Base-by-base conservation (phyloP, 306 rosid genomes). In the Psophocarpus tetragonolobus region DNA sequence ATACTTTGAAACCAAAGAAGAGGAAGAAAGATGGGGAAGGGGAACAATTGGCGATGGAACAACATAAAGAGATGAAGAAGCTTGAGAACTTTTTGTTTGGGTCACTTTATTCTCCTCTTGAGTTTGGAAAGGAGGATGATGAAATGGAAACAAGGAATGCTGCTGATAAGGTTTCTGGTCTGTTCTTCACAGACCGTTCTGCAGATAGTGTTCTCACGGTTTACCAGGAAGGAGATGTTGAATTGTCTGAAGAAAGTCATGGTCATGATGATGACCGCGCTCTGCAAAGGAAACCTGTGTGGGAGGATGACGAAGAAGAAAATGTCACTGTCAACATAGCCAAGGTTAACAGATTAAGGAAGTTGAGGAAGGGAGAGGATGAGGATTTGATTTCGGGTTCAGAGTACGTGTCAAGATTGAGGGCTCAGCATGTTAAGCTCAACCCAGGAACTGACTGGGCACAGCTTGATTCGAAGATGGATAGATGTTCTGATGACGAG, bases 281-380 rank as follows among this genome's bases (percentile, higher is more conserved):
- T 54, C 77, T 56, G 83, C 73, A 50, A 70, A 89, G 92, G 80
- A 94, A 88, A 80, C 89, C 97, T 2, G 97, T 81, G 4, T 94
- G 97, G 98, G 87, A 78, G 54, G 98, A 92, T 57, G 97, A 89
- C 17, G 98, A 92, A 89, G 98, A 94, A 85, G 89, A 87, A 74
- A 84, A 65, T 33, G 61, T 88, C 65, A 68, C 80, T 0, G 82
- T 94, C 4, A 87, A 91, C 87, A 90, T 92, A 61, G 86, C 91
- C 57, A 84, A 45, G 32, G 93, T 90, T 68, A 88, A 83, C 58
- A 89, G 97, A 42, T 85, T 92, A 51, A 92, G 98, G 81, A 94
- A 94, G 75, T 65, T 92, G 90, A 92, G 97, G 84, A 92, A 88
- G 83, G 92, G 86, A 68, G 95, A 89, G 84, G 90, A 86, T n/a